These are phyloP conservation scores for Hyaloperonospora brassicae DNA, from an alignment of 352 stramenopile genomes.

Conservation along the genomic window DNA sequence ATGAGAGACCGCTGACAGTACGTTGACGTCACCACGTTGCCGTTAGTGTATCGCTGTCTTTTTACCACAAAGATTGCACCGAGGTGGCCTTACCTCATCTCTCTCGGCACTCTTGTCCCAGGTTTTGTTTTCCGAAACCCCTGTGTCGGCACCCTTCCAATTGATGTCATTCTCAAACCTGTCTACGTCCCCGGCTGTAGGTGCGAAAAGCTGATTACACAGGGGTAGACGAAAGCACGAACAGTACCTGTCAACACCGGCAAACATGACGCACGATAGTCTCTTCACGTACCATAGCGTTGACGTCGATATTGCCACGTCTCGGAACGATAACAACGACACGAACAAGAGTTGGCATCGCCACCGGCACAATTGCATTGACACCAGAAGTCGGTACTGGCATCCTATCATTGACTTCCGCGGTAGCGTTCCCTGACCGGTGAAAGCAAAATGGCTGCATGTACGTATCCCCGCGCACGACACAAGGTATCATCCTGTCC, in stretches of 20 bases:
- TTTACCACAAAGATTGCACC: background rate
- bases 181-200: constrained; percentile 22
- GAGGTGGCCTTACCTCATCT: constrained; percentile 12
- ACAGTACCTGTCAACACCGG: background rate
- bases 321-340: constrained; percentile 45
- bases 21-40: background rate
- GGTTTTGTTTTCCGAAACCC: constrained; percentile 15
- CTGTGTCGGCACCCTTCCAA: constrained; percentile 30
- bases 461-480: constrained; percentile 53
- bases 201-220: constrained; percentile 27
- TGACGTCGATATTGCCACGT: constrained; percentile 47
- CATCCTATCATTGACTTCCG: constrained; percentile 1
- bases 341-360: constrained; percentile 62
- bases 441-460: constrained; percentile 71
- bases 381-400: background rate
- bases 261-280: background rate
- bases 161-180: constrained; percentile 24
- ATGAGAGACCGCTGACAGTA: constrained; percentile 33
- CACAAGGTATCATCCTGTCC: constrained; percentile 24
- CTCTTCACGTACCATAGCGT: constrained; percentile 47
- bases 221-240: constrained; percentile 2
- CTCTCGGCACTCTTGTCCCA: constrained; percentile 3
- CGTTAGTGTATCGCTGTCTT: background rate
- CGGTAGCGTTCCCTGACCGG: background rate
- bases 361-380: constrained; percentile 34